These are phyloP conservation scores for Nemania bipapillata DNA, from an alignment of 2,329 filamentous ascomycete genomes.

Conservation along the genomic window DNA sequence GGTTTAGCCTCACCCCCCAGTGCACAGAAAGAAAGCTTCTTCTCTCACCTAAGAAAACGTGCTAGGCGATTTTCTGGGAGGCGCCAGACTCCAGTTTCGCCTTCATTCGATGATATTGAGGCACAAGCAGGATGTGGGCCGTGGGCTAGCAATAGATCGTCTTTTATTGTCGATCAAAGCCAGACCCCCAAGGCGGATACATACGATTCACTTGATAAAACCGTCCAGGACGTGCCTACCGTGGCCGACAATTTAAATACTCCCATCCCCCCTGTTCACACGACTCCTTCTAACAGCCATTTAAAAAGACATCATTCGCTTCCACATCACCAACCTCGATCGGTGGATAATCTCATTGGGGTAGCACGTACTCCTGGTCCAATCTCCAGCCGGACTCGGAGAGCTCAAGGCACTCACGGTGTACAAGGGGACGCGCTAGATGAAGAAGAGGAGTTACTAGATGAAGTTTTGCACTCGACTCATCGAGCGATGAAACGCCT, in stretches of 20 bases:
- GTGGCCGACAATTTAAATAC: constrained; percentile 58
- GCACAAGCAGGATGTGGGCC: constrained; percentile 91
- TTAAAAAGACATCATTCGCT: constrained; percentile 74
- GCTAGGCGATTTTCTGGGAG: constrained; percentile 91
- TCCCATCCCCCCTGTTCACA: constrained; percentile 66
- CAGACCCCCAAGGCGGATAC: constrained; percentile 64
- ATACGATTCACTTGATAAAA: constrained; percentile 70
- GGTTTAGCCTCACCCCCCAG: constrained; percentile 80
- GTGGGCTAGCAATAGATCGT: constrained; percentile 87
- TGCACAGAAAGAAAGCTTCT: constrained; percentile 94
- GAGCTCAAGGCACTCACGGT: constrained; percentile 78
- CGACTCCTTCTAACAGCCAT: constrained; percentile 61
- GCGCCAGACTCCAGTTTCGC: constrained; percentile 82
- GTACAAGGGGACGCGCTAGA: constrained; percentile 92
- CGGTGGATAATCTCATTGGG: constrained; percentile 71
- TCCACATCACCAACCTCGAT: constrained; percentile 70
- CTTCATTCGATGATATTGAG: constrained; percentile 86
- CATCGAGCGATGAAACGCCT: constrained; percentile 78
- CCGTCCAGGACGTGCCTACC: constrained; percentile 65
- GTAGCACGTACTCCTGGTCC: constrained; percentile 67
- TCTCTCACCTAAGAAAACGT: constrained; percentile 94
- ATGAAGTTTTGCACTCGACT: constrained; percentile 84
- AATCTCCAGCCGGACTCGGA: constrained; percentile 81
- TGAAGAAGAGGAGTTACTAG: constrained; percentile 94
- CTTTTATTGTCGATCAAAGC: constrained; percentile 76